These are phyloP conservation scores for Hemileccinum impolitum DNA, from an alignment of 768 basidiomycete species.

Conservation along the genomic window DNA sequence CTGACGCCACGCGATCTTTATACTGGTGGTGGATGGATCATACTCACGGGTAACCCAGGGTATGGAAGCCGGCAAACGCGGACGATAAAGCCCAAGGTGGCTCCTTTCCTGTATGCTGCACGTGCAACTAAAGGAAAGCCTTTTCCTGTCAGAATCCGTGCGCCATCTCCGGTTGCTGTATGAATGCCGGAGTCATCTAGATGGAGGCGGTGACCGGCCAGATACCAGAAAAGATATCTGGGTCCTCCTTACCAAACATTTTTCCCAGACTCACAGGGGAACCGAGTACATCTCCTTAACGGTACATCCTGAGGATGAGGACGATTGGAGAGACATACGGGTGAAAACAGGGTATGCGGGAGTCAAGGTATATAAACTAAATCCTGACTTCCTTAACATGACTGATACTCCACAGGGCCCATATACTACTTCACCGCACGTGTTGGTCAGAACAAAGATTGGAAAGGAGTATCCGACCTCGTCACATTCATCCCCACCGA, in stretches of 20 bases:
- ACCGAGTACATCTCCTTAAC: slow-evolving; percentile 67
- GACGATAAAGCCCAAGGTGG: slow-evolving; percentile 30
- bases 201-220: background rate
- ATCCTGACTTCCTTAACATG: background rate
- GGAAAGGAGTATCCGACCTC: slow-evolving; percentile 24
- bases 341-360: slow-evolving; percentile 32
- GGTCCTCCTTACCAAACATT: slow-evolving; percentile 79
- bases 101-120: slow-evolving; percentile 19
- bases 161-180: slow-evolving; percentile 43
- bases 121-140: background rate
- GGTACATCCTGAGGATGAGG: slow-evolving; percentile 42
- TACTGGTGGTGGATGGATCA: no score
- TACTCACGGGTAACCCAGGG: slow-evolving; percentile 17
- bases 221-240: slow-evolving; percentile 54
- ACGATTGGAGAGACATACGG: slow-evolving; percentile 22
- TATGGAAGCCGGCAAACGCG: slow-evolving; percentile 46
- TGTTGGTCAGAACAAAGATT: slow-evolving; percentile 28
- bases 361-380: slow-evolving; percentile 33
- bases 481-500: background rate
- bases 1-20: background rate
- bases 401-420: slow-evolving; percentile 28
- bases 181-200: slow-evolving; percentile 3
- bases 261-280: slow-evolving; percentile 52
- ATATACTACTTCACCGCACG: slow-evolving; percentile 47
- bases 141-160: slow-evolving; percentile 32